Evolutionary conservation across 352 stramenopile genomes (phyloP), one percentile per base, ranked within the genome.

Genomic region (Globisporangium alternatum): DNA sequence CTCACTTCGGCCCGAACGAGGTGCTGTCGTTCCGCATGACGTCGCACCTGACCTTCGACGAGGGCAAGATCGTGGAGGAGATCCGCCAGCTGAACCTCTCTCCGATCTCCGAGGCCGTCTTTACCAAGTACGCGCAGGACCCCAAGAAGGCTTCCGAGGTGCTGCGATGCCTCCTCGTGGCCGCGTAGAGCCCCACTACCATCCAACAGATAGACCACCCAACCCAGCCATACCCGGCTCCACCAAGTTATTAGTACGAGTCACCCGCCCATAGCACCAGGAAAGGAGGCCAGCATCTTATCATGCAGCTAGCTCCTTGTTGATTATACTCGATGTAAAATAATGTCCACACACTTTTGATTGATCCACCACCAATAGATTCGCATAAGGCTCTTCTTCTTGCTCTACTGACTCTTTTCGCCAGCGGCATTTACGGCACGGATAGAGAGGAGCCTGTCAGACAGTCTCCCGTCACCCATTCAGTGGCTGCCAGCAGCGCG

Each of bases 11-110:
- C 22, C 67, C 44, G 6, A 74, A 68, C 33, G 83, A 93, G 59
- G 64, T 78, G 61, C 68, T 95, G 35, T 76, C 83, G 33, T 89
- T 92, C 65, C 76, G 83, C 62, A 81, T 90, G 72, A 79, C 78
- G 12, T 92, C 84, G 15, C 86, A 91, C 77, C 60, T 95, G 55
- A 91, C 84, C 17, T 95, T 95, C 39, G 74, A 87, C n/a, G 78
- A 89, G 37, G 84, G 76, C 44, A 86, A 86, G 69, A 90, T 95
- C 57, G 63, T 69, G 5, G 86, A 95, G 60, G 86, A 95, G 69
- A 88, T 90, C 61, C 86, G 86, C 17, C 81, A 90, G 72, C 63
- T 89, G 2, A 85, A 90, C 66, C 71, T 91, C 56, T 67, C 75
- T n/a, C 77, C 72, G 54, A 85, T 93, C 60, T 72, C 77, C 4